Conservation (phyloP, 2,329 filamentous ascomycete species). For the Talaromyces sp. region DNA sequence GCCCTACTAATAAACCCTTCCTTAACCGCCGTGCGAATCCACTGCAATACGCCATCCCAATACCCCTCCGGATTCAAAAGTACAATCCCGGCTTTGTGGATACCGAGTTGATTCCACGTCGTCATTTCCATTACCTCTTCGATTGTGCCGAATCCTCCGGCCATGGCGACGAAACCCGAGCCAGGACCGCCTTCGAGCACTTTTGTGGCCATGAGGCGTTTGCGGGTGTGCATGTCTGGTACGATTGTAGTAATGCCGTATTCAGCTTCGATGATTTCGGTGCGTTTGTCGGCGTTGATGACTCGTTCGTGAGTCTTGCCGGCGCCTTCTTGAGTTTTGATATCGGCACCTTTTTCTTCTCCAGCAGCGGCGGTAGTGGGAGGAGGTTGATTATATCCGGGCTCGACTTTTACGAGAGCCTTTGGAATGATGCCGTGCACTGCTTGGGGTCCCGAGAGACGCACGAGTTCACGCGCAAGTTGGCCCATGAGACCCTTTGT, state of each 20-base stretch:
- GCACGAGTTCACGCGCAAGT: constrained; percentile 76
- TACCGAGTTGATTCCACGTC: constrained; percentile 90
- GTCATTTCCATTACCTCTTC: constrained; percentile 97
- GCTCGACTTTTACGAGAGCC: constrained; percentile 72
- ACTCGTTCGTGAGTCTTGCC: constrained; percentile 48
- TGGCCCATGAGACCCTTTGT: constrained; percentile 96
- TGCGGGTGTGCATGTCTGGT: constrained; percentile 92
- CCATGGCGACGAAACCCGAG: constrained; percentile 81
- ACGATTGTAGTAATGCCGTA: constrained; percentile 88
- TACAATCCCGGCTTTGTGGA: constrained; percentile 74
- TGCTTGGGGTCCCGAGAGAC: constrained; percentile 69
- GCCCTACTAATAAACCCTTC: constrained; percentile 69
- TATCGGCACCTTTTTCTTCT: too few species aligned
- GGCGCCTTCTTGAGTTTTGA: constrained; percentile 47
- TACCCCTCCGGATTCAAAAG: constrained; percentile 85
- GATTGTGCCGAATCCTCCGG: constrained; percentile 87
- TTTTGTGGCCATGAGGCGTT: constrained; percentile 86
- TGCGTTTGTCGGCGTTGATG: constrained; percentile 32
- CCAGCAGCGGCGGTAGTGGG: background rate
- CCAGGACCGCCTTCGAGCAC: constrained; percentile 77
- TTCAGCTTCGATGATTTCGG: constrained; percentile 35
- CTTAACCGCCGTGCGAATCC: constrained; percentile 70
- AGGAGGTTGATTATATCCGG: constrained; percentile 22
- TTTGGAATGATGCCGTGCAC: constrained; percentile 94
- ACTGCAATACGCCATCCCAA: constrained; percentile 79